Conservation (phyloP, 352 stramenopile species). For the Phytophthora foliorum region DNA sequence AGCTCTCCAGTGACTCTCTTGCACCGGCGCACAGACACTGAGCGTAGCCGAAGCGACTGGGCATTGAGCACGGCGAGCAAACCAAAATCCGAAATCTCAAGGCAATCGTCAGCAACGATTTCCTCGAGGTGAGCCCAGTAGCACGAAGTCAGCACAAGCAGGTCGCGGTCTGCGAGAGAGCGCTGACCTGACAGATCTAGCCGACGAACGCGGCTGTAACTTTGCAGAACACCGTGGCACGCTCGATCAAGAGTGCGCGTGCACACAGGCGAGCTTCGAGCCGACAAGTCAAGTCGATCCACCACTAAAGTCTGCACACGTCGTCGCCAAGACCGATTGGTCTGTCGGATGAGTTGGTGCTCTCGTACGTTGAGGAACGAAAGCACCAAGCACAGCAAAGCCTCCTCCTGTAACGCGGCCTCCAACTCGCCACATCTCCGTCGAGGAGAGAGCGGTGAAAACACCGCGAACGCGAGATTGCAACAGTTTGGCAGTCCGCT, state of each 20-base stretch:
- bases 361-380: conserved; percentile 80
- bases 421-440: conserved; percentile 41
- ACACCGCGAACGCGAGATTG: conserved; percentile 16
- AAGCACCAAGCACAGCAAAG: conserved; percentile 68
- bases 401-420: conserved; percentile 61
- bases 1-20: conserved; percentile 77
- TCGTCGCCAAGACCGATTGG: conserved; percentile 66
- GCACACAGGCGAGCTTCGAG: conserved; percentile 52
- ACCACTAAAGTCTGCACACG: conserved; percentile 77
- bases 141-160: conserved; percentile 83
- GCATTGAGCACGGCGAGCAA: conserved; percentile 86
- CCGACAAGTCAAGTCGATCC: conserved; percentile 74
- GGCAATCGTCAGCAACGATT: conserved; percentile 75
- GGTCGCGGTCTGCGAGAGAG: conserved; percentile 67
- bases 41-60: conserved; percentile 72
- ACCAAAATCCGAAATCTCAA: conserved; percentile 84
- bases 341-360: conserved; percentile 71
- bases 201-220: conserved; percentile 65
- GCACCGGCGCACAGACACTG: conserved; percentile 81
- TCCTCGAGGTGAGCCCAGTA: conserved; percentile 83
- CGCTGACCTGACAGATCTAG: conserved; percentile 83
- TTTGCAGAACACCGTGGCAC: conserved; percentile 71
- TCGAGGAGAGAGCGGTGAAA: conserved; percentile 26
- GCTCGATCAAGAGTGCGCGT: conserved; percentile 64
- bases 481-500: neutral